A percentile compares a stretch with the other conserved stretches of the same genome.
These are phyloP conservation scores for Malassezia yamatoensis DNA, from an alignment of 1,284 basidiomycete species.

Conservation along the genomic window DNA sequence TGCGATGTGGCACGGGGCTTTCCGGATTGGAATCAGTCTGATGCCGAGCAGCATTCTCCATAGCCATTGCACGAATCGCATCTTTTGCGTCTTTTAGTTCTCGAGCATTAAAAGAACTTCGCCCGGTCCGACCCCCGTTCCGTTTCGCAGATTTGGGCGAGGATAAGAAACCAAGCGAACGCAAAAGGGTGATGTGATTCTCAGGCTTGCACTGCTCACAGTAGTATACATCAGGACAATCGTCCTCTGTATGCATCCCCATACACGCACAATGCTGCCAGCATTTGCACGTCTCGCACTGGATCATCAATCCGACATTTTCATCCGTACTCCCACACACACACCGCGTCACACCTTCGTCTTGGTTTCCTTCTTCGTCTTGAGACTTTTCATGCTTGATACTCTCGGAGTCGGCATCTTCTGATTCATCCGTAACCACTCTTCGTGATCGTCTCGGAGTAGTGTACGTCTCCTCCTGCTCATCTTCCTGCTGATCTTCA, in stretches of 20 bases:
- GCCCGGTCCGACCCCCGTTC: slow-evolving; percentile 13
- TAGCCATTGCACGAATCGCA: slow-evolving; percentile 34
- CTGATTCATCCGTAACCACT: neutral
- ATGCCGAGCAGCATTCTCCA: slow-evolving; percentile 36
- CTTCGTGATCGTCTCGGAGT: slow-evolving; percentile 2
- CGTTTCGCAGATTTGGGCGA: slow-evolving; percentile 28
- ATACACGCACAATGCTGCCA: slow-evolving; percentile 98
- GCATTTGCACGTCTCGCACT: slow-evolving; percentile 90
- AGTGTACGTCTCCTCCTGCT: neutral
- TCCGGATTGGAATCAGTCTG: slow-evolving; percentile 17
- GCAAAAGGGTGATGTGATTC: slow-evolving; percentile 54
- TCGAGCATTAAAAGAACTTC: slow-evolving; percentile 10
- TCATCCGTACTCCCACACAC: slow-evolving; percentile 72
- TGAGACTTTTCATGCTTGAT: neutral
- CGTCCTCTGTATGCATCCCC: slow-evolving; percentile 77
- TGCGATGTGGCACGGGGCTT: slow-evolving; percentile 8
- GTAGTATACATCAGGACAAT: slow-evolving; percentile 57
- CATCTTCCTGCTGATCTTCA: too few relatives aligned
- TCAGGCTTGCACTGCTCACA: slow-evolving; percentile 90
- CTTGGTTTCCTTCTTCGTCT: slow-evolving; percentile 53
- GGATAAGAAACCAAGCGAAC: slow-evolving; percentile 37
- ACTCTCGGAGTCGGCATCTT: neutral
- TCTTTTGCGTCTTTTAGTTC: slow-evolving; percentile 45
- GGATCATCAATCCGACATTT: slow-evolving; percentile 70
- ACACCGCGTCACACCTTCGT: slow-evolving; percentile 79